Conservation (phyloP, 2,329 filamentous ascomycete genomes). For the Aspergillus brunneoviolaceus region DNA sequence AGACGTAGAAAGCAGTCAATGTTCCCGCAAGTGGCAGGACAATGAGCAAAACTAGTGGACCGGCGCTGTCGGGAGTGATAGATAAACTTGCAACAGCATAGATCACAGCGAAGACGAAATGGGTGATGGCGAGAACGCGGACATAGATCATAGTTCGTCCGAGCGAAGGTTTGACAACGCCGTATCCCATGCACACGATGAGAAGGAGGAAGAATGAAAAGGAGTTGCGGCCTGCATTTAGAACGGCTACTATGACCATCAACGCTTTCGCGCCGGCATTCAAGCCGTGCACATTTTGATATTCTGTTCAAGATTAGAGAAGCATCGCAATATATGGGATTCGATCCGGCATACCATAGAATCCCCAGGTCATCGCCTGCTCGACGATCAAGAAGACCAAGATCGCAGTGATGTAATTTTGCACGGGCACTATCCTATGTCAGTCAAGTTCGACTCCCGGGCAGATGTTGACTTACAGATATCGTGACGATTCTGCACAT, state of each 20-base stretch:
- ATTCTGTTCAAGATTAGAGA: conserved; percentile 62
- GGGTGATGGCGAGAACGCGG: conserved; percentile 82
- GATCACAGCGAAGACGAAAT: conserved; percentile 92
- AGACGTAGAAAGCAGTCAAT: conserved; percentile 95
- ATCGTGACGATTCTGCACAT: conserved; percentile 89
- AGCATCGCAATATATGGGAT: not conserved
- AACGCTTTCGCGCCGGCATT: conserved; percentile 80
- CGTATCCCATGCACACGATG: conserved; percentile 99
- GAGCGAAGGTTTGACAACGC: conserved; percentile 90
- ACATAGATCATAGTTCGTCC: conserved; percentile 94
- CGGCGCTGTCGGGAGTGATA: conserved; percentile 84
- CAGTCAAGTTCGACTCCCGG: conserved; percentile 26
- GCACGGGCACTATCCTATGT: conserved; percentile 70
- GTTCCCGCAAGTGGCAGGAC: conserved; percentile 89
- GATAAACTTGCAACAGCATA: conserved; percentile 89
- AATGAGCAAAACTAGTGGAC: conserved; percentile 86
- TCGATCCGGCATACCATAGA: conserved; percentile 66
- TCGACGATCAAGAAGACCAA: conserved; percentile 90
- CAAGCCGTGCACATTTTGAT: conserved; percentile 83
- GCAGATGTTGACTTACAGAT: conserved; percentile 60
- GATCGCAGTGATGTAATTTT: conserved; percentile 99
- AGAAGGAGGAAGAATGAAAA: conserved; percentile 98
- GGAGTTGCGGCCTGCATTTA: conserved; percentile 92
- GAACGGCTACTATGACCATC: conserved; percentile 84
- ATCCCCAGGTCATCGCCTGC: conserved; percentile 98